Conservation (phyloP, 164 flowering plant species). For the Aristolochia fimbriata region DNA sequence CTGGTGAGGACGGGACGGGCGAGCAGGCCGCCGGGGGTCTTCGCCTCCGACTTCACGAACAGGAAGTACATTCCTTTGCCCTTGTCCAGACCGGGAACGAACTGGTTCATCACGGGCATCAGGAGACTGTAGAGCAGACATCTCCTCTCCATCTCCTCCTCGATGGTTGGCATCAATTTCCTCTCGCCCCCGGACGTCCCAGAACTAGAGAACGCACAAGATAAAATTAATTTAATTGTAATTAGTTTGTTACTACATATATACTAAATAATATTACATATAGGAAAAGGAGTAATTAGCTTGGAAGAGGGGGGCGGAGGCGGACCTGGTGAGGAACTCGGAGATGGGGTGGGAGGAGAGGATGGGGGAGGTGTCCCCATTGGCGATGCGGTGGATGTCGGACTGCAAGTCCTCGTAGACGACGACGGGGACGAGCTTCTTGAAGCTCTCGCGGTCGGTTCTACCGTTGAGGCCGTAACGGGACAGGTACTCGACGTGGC, state of each 20-base stretch:
- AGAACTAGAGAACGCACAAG: conserved; percentile 57
- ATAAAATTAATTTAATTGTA: no score
- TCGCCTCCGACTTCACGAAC: conserved; percentile 80
- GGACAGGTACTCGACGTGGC: conserved; percentile 63
- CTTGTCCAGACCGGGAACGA: conserved; percentile 63
- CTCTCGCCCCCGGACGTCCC: conserved; percentile 97
- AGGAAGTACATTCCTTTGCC: conserved; percentile 96
- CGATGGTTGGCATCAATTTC: conserved; percentile 90
- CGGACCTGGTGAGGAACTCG: conserved; percentile 88
- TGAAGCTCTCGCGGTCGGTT: conserved; percentile 65
- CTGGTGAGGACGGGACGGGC: conserved; percentile 91
- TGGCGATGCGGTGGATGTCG: conserved; percentile 64
- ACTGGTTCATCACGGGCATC: conserved; percentile 95
- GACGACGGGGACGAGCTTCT: conserved; percentile 62
- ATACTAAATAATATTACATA: no score
- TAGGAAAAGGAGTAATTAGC: no score
- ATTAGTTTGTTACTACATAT: no score
- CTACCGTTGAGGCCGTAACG: conserved; percentile 50
- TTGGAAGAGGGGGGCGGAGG: no score
- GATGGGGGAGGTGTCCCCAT: conserved; percentile 65
- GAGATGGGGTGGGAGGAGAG: conserved; percentile 71
- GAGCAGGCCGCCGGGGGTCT: conserved; percentile 72
- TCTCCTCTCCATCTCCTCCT: conserved; percentile 71
- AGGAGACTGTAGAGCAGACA: conserved; percentile 66
- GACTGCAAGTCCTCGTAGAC: conserved; percentile 63